Conservation (phyloP, 768 basidiomycete species). For the Suillus brevipes region DNA sequence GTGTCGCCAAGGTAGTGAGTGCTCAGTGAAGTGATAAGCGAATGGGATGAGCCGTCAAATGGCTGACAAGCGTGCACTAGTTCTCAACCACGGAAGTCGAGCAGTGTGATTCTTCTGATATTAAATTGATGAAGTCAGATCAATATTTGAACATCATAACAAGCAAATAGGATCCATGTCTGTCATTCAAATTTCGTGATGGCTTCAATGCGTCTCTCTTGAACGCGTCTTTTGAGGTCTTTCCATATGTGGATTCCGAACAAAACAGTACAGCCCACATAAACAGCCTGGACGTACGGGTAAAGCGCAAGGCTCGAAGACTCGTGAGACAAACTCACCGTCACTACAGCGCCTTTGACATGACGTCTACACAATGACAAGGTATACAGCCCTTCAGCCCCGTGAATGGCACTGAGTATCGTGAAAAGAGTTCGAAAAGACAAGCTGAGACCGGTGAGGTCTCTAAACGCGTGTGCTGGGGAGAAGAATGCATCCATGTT, state of each 20-base stretch:
- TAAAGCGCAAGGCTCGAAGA: not conserved
- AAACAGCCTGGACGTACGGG: constrained; percentile 44
- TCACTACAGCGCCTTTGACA: constrained; percentile 19
- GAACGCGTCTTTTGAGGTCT: constrained; percentile 57
- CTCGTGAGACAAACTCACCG: constrained; percentile 16
- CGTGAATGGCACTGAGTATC: constrained; percentile 15
- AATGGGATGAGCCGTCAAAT: too few species aligned
- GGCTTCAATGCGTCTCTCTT: constrained; percentile 70
- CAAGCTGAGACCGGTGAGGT: constrained; percentile 19
- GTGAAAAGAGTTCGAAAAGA: constrained; percentile 13
- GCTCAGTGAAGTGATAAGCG: too few species aligned
- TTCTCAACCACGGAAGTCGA: too few species aligned
- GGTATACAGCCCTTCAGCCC: constrained; percentile 29
- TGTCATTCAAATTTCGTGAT: constrained; percentile 70
- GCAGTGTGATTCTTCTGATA: too few species aligned
- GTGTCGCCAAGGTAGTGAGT: too few species aligned
- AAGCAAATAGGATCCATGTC: not conserved
- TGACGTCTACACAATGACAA: constrained; percentile 31
- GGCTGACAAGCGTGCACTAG: too few species aligned
- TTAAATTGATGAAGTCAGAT: too few species aligned
- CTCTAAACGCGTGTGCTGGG: constrained; percentile 20
- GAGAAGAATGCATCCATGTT: constrained; percentile 18
- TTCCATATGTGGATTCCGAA: constrained; percentile 57
- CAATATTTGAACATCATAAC: too few species aligned
- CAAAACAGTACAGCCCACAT: constrained; percentile 47